Evolutionary conservation across 2,329 filamentous ascomycete species (phyloP), one percentile per base, ranked within the genome.

Genomic region (Xylaria sp.): DNA sequence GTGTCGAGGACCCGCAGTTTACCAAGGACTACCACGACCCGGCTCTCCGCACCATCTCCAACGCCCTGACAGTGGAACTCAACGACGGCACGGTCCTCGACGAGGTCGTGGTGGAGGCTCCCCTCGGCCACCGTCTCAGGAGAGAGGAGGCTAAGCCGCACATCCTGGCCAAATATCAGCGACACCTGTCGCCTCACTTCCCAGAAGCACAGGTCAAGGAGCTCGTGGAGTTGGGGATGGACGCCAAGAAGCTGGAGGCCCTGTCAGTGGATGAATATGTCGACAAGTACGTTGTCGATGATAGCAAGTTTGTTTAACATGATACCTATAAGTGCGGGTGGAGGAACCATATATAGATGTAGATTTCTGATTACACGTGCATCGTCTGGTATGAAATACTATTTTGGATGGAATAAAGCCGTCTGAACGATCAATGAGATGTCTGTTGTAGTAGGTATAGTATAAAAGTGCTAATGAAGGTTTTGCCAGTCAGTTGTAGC

Each of bases 141-240:
- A 90, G 95, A 77, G 94, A 98, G 77, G 96, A 99, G 88, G 96
- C 96, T 76, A 98, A 98, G 89, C 96, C 96, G 68, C 93, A 97
- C 83, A 98, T 99, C 76, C 84, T 98, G 76, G 90, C 90, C 82
- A 99, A 99, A 88, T 99, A 94, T 86, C 92, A 94, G 90, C 91
- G 93, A 80, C 96, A 99, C 83, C 85, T 98, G 61, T 88, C 88
- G 76, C 92, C 92, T 63, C 95, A 98, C 85, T 97, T 92, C 82
- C 85, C 89, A 70, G 87, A 92, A 80, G 85, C 87, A 58, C 90
- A 91, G 79, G 93, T 98, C 61, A 88, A 95, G 84, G 87, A 96
- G 84, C 87, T 99, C 64, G 87, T 98, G 61, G 87, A 93, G 74
- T 84, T 98, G 62, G 92, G 92, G 75, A 89, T 91, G 82, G 89